Percentiles rank a stretch among this genome's conserved stretches.
phyloP scores from a whole-genome alignment of 2,329 filamentous ascomycete species.

The Ceratocystis huliohia region DNA sequence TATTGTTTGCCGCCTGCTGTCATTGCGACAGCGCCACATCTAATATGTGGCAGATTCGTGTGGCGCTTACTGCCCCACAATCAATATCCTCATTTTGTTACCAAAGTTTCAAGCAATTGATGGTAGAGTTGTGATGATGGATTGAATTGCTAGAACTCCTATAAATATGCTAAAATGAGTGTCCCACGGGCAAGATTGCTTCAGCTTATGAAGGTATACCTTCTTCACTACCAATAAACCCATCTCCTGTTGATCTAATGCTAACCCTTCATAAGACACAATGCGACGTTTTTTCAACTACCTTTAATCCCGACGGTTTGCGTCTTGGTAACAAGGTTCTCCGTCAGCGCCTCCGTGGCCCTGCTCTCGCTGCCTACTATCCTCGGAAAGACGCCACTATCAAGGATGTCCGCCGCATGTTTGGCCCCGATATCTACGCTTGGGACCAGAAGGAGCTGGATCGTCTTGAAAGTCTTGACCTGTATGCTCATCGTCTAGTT shows the following conservation, averaged over 20 bases:
- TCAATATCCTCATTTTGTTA: conserved; percentile 19
- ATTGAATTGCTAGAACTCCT: not conserved
- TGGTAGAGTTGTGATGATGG: not conserved
- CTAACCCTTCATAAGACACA: conserved; percentile 48
- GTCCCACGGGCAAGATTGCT: conserved; percentile 49
- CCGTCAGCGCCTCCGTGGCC: conserved; percentile 76
- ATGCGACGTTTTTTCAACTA: conserved; percentile 83
- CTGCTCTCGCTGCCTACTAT: conserved; percentile 75
- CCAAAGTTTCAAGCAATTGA: conserved; percentile 21
- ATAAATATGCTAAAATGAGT: conserved; percentile 40
- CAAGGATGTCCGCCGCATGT: conserved; percentile 58
- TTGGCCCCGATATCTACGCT: conserved; percentile 52
- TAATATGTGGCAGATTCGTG: not conserved
- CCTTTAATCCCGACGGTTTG: conserved; percentile 71
- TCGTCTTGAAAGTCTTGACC: conserved; percentile 60
- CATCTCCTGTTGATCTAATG: not conserved
- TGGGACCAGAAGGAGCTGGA: conserved; percentile 69
- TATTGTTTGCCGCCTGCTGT: not conserved
- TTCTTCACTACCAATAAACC: not conserved
- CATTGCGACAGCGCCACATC: conserved; percentile 18
- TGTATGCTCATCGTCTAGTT: conserved; percentile 33
- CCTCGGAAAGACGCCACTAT: conserved; percentile 61
- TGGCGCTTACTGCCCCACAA: conserved; percentile 19
- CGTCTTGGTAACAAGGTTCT: conserved; percentile 87
- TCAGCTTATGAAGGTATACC: conserved; percentile 64